A percentile compares a stretch with the other conserved stretches of the same genome.
phyloP scores from a whole-genome alignment of 495 filamentous ascomycete genomes.

The Aspergillus panamensis region DNA sequence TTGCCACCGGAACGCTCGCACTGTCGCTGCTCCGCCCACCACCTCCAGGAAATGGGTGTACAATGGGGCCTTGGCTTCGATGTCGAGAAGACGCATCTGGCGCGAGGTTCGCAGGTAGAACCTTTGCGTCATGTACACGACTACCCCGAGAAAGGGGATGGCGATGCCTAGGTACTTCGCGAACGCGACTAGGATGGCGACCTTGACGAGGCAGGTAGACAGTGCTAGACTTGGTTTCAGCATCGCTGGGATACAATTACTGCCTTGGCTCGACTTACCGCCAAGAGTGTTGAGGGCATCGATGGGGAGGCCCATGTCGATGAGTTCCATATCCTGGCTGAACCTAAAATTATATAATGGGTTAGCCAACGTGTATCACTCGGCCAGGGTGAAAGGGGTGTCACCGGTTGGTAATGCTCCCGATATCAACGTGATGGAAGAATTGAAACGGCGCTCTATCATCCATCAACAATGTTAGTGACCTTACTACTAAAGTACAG shows the following conservation, averaged over 20 bases:
- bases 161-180: slow-evolving; percentile 25
- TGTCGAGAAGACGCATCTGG: slow-evolving; percentile 56
- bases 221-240: slow-evolving; percentile 21
- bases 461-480: too few species aligned
- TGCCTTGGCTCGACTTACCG: slow-evolving; percentile 1
- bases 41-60: slow-evolving; percentile 69
- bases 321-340: slow-evolving; percentile 39
- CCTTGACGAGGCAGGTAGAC: slow-evolving; percentile 21
- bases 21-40: slow-evolving; percentile 62
- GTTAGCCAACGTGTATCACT: not conserved
- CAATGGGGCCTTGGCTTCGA: slow-evolving; percentile 57
- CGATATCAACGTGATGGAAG: slow-evolving; percentile 18
- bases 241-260: not conserved
- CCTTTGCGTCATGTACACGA: slow-evolving; percentile 47
- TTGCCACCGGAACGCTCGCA: slow-evolving; percentile 66
- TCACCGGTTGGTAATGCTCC: slow-evolving; percentile 15
- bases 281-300: not conserved
- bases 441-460: slow-evolving; percentile 33
- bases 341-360: slow-evolving; percentile 13
- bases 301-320: slow-evolving; percentile 41
- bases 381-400: not conserved
- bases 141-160: slow-evolving; percentile 21
- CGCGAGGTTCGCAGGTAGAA: slow-evolving; percentile 60
- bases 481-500: too few species aligned
- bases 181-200: slow-evolving; percentile 25